phyloP scores from a whole-genome alignment of 768 basidiomycete species.

The Lactarius deliciosus region DNA sequence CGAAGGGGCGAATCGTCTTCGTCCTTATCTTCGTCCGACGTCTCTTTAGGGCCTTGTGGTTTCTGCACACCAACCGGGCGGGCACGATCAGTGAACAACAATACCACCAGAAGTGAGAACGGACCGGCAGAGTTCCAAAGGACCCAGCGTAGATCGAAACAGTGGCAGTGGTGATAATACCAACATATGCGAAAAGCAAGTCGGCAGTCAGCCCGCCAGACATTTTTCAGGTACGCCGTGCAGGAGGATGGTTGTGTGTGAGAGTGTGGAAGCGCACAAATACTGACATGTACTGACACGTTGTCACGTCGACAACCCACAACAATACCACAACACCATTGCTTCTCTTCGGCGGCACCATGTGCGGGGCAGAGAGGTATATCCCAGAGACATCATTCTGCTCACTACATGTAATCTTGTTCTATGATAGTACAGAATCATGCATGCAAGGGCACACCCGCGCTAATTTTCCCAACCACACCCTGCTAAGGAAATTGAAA shows the following conservation, averaged over 20 bases:
- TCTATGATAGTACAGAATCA: background rate
- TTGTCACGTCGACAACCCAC: background rate
- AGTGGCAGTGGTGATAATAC: conserved; percentile 62
- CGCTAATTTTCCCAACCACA: background rate
- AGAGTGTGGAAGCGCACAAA: background rate
- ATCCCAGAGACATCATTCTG: background rate
- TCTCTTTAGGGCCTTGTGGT: conserved; percentile 27
- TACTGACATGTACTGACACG: background rate
- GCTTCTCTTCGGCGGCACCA: background rate
- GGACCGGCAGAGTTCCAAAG: conserved; percentile 63
- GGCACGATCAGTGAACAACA: conserved; percentile 6
- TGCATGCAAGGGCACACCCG: background rate
- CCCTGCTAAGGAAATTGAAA: background rate
- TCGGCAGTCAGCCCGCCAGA: conserved; percentile 48
- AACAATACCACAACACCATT: background rate
- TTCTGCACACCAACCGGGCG: conserved; percentile 23
- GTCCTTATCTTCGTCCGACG: conserved; percentile 51
- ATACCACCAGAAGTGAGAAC: conserved; percentile 33
- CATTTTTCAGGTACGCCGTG: conserved; percentile 6
- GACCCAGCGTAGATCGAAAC: conserved; percentile 71
- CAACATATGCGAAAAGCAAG: conserved; percentile 64
- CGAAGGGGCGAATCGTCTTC: conserved; percentile 50
- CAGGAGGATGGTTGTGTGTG: background rate
- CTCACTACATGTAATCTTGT: background rate
- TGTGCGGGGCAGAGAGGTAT: background rate